Conservation (phyloP, 2,329 filamentous ascomycete species). For the Fusarium buharicum region DNA sequence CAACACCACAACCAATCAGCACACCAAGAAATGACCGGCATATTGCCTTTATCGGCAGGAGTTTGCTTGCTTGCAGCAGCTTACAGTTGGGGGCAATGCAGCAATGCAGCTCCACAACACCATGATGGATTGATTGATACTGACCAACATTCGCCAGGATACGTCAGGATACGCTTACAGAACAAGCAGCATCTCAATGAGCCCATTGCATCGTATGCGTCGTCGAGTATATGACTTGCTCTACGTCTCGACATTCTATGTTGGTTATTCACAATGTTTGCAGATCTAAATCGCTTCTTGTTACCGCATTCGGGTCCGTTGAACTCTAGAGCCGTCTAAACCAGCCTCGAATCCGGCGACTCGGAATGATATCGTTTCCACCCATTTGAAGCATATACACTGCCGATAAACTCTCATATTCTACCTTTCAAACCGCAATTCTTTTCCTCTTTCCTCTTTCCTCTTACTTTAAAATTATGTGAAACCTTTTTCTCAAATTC, state of each 20-base stretch:
- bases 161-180: slow-evolving; percentile 6
- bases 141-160: too few relatives aligned
- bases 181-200: too few relatives aligned
- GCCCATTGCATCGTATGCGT: slow-evolving; percentile 32
- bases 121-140: slow-evolving; percentile 1
- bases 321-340: slow-evolving; percentile 32
- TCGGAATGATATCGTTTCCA: slow-evolving; percentile 22
- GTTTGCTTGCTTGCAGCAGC: slow-evolving; percentile 35
- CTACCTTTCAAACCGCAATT: neutral
- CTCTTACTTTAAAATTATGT: slow-evolving; percentile 27
- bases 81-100: neutral
- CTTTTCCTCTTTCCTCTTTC: slow-evolving; percentile 4
- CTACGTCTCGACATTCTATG: slow-evolving; percentile 1
- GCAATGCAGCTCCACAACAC: slow-evolving; percentile 32
- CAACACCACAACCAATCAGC: slow-evolving; percentile 18
- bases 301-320: slow-evolving; percentile 34
- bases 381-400: slow-evolving; percentile 22
- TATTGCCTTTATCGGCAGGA: slow-evolving; percentile 11
- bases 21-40: slow-evolving; percentile 4
- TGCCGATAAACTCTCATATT: slow-evolving; percentile 31
- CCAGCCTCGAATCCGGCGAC: slow-evolving; percentile 32
- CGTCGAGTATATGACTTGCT: slow-evolving; percentile 32
- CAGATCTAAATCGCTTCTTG: slow-evolving; percentile 29
- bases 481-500: slow-evolving; percentile 24
- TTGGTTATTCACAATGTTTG: slow-evolving; percentile 19